Percentiles rank a stretch among this genome's conserved stretches.
Conservation (phyloP, 2,329 filamentous ascomycete genomes). For the Aspergillus transmontanensis region DNA sequence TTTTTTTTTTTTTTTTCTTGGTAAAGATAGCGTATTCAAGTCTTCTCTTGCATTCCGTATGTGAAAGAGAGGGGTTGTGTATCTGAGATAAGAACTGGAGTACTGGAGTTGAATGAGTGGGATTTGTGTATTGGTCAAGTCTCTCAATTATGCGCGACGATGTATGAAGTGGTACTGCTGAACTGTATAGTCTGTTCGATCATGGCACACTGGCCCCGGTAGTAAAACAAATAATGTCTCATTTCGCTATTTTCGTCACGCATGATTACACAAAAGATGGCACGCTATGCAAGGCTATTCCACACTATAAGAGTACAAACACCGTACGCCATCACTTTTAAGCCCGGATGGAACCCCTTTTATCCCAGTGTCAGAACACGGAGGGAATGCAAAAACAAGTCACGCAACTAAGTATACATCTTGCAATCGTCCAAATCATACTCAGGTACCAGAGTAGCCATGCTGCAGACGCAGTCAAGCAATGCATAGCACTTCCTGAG, state of each 20-base stretch:
- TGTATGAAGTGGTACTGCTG: too few relatives aligned
- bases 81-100: too few relatives aligned
- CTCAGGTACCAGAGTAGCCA: neutral
- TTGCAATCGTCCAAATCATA: slow-evolving; percentile 7
- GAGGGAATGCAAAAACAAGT: slow-evolving; percentile 5
- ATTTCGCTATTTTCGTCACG: slow-evolving; percentile 11
- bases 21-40: too few relatives aligned
- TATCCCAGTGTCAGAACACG: slow-evolving; percentile 1
- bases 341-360: neutral
- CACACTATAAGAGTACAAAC: slow-evolving; percentile 1
- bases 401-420: slow-evolving; percentile 10
- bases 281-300: slow-evolving; percentile 20
- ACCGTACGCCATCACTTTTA: slow-evolving; percentile 17
- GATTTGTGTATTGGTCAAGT: too few relatives aligned
- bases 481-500: neutral
- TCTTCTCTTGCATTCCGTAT: too few relatives aligned
- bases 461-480: neutral
- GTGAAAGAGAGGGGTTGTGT: too few relatives aligned
- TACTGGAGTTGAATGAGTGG: too few relatives aligned
- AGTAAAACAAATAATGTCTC: neutral
- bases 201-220: too few relatives aligned
- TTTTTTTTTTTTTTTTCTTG: too few relatives aligned
- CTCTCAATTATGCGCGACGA: too few relatives aligned
- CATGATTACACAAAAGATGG: slow-evolving; percentile 5
- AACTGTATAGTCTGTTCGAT: too few relatives aligned